Percentiles rank a stretch among this genome's conserved stretches.
phyloP scores from a whole-genome alignment of 1,284 basidiomycete genomes.

The Malassezia restricta region DNA sequence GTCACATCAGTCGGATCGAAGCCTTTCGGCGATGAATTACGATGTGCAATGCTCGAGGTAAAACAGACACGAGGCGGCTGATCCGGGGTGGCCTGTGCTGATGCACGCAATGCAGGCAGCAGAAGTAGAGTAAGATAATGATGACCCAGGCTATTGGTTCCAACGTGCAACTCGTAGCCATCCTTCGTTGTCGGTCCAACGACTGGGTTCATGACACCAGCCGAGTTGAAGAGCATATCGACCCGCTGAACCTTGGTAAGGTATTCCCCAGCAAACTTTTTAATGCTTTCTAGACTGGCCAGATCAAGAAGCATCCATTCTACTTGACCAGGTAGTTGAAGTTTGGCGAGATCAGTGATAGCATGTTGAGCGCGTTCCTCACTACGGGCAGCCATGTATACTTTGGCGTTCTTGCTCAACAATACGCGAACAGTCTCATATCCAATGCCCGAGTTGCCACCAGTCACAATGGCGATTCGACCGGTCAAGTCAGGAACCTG shows the following conservation, averaged over 20 bases:
- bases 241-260: slow-evolving; percentile 15
- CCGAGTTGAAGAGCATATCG: slow-evolving; percentile 27
- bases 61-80: slow-evolving; percentile 17
- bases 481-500: slow-evolving; percentile 9
- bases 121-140: slow-evolving; percentile 24
- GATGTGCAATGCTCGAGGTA: slow-evolving; percentile 22
- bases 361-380: slow-evolving; percentile 10
- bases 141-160: slow-evolving; percentile 27
- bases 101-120: slow-evolving; percentile 16
- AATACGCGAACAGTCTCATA: slow-evolving; percentile 26
- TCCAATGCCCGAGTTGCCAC: slow-evolving; percentile 34
- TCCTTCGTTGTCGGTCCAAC: slow-evolving; percentile 14
- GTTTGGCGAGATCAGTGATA: not conserved
- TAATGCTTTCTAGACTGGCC: slow-evolving; percentile 17
- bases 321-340: slow-evolving; percentile 10
- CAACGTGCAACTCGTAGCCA: slow-evolving; percentile 29
- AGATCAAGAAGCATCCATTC: slow-evolving; percentile 24
- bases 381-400: slow-evolving; percentile 21
- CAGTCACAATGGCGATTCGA: slow-evolving; percentile 31
- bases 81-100: not conserved
- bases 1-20: slow-evolving; percentile 7
- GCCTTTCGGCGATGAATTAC: slow-evolving; percentile 2
- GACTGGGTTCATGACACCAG: slow-evolving; percentile 20
- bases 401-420: slow-evolving; percentile 25
- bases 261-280: slow-evolving; percentile 17